Evolutionary conservation across 108 stramenopile genomes (phyloP), one percentile per base, ranked within the genome.

Genomic region (Phaeodactylum tricornutum): DNA sequence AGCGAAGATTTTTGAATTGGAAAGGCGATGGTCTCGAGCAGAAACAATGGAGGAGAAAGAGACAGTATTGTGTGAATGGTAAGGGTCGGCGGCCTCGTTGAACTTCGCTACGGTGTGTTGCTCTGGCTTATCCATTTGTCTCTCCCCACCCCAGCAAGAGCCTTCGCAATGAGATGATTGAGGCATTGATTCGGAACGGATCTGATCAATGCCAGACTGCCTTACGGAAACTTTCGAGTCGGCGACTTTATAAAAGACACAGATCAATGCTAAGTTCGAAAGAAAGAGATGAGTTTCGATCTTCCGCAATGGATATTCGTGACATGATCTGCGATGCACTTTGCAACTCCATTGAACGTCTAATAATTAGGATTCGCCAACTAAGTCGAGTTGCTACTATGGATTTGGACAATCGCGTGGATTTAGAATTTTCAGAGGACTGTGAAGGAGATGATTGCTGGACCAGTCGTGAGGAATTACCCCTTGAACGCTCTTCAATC

Each of bases 351-450:
- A 11, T 41, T 6, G 39, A 41, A 41, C 6, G 39, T 41, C 16
- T 41, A 20, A 15, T 41, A 4, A 20, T 20, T 20, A 20, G 21
- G 21, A 20, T 5, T n/a, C 39, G 39, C 5, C 39, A 41, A 6
- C 14, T 9, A 6, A 5, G 16, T 41, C 39, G 39, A 5, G n/a
- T n/a, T n/a, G n/a, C n/a, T n/a, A n/a, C n/a, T n/a, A n/a, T n/a
- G n/a, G n/a, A n/a, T n/a, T n/a, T n/a, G n/a, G n/a, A n/a, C n/a
- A n/a, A n/a, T n/a, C n/a, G n/a, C n/a, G n/a, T n/a, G n/a, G n/a
- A n/a, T n/a, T n/a, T n/a, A n/a, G n/a, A n/a, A n/a, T 41, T 41
- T 15, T 41, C 21, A n/a, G 39, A 41, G 39, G 39, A 41, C 14
- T 5, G 21, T 15, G 39, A 6, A 15, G 8, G 21, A n/a, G 9